Evolutionary conservation across 1,284 basidiomycete genomes (phyloP), one percentile per base, ranked within the genome.

Genomic region (Irpex sp.): DNA sequence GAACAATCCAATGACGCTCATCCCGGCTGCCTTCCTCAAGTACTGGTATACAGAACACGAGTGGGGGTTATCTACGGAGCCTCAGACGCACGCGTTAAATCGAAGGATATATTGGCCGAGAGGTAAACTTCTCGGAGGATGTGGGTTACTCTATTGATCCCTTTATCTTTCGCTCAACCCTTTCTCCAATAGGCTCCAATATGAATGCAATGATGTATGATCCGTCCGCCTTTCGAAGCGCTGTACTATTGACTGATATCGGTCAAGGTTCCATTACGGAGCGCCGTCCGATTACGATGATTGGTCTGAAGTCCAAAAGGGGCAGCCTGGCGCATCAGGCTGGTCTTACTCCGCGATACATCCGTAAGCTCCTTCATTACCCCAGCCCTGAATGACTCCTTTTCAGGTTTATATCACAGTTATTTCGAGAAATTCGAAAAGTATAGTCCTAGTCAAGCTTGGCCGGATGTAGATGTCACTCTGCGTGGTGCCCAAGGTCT

Each of bases 241-340:
- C 17, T 9, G 8, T 6, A 21, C 56, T 58, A 36, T 21, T 26
- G 26, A 26, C 26, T 26, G 39, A 59, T 55, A 46, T 46, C 58
- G 11, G 56, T 33, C 17, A n/a, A 90, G 88, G 75, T 88, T 84
- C 59, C 89, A 90, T n/a, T 83, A 83, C 50, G 86, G 88, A 17
- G 80, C 85, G 4, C 87, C 89, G 0, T 82, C 82, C 0, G 89
- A 91, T 68, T 90, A 84, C 65, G 86, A 90, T 67, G 82, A 90
- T 69, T 90, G 87, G 83, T 85, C 82, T 0, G 66, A 74, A 15
- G 77, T 83, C 36, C 72, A 74, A 61, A 70, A 71, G 46, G 77
- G 77, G 17, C 81, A 79, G n/a, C 83, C 87, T 61, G 82, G 76
- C 17, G 74, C 76, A 9, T 63, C 83, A 8, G 78, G 80, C 11